phyloP scores from a whole-genome alignment of 257 asterid species.

The Jaltomata sinuosa region DNA sequence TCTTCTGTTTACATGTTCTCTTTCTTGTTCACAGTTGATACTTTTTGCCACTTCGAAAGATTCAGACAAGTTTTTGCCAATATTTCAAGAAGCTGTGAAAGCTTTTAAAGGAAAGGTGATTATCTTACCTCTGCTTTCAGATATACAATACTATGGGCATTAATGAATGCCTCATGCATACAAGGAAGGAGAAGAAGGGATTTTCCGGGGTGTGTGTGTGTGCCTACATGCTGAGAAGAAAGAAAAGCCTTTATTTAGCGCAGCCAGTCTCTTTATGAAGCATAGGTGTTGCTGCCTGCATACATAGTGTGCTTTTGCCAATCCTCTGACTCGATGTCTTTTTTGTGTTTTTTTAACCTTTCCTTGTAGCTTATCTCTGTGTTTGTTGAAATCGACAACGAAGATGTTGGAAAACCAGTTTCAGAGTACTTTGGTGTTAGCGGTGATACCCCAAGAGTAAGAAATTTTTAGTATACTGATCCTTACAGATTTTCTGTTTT shows the following conservation, averaged over 20 bases:
- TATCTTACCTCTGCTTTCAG: not conserved
- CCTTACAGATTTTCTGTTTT: not conserved
- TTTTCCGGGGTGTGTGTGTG: not conserved
- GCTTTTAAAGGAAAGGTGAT: slow-evolving; percentile 86
- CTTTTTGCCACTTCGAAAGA: slow-evolving; percentile 69
- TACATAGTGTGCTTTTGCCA: not conserved
- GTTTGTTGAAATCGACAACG: slow-evolving; percentile 65
- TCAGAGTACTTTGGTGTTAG: slow-evolving; percentile 77
- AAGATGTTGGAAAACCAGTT: slow-evolving; percentile 77
- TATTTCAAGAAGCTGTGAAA: slow-evolving; percentile 78
- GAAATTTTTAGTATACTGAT: slow-evolving; percentile 2
- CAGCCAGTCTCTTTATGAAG: not conserved
- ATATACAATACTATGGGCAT: not conserved
- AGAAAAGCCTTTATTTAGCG: not conserved
- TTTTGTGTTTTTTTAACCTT: not conserved
- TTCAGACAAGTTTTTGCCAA: slow-evolving; percentile 45
- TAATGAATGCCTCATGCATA: not conserved
- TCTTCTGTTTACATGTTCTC: not conserved
- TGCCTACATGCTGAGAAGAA: not conserved
- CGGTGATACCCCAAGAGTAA: slow-evolving; percentile 55
- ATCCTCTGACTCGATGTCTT: not conserved
- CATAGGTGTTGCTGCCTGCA: not conserved
- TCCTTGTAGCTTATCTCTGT: slow-evolving; percentile 57
- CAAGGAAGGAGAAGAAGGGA: not conserved
- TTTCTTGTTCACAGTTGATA: slow-evolving; percentile 47